Conservation (phyloP, 129 eudicot species). For the Pulicaria dysenterica region DNA sequence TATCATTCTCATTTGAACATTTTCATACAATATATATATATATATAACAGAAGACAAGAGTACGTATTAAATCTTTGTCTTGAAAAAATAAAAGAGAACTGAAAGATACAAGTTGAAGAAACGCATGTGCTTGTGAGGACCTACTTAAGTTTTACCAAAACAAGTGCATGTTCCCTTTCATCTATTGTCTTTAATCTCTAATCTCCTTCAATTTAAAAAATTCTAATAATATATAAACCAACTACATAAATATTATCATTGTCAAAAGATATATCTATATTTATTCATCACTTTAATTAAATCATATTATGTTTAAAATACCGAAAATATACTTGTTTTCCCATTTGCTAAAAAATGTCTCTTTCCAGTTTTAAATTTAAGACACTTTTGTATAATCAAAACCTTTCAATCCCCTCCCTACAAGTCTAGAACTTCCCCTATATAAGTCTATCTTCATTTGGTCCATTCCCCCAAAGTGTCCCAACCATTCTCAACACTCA, state of each 20-base stretch:
- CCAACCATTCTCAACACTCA: conserved; percentile 16
- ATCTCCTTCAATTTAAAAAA: not conserved
- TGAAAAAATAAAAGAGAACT: conserved; percentile 3
- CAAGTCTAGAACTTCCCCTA: conserved; percentile 28
- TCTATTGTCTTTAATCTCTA: conserved; percentile 17
- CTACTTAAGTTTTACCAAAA: conserved; percentile 33
- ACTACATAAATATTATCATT: not conserved
- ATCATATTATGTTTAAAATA: not conserved
- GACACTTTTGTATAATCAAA: conserved; percentile 1
- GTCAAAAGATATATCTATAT: not conserved
- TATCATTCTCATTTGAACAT: too few species aligned
- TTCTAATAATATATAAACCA: not conserved
- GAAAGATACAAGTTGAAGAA: conserved; percentile 36
- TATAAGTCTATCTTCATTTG: conserved; percentile 28
- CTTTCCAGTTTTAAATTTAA: conserved; percentile 17
- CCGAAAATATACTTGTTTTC: not conserved
- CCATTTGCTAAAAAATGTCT: conserved; percentile 17
- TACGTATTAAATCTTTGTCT: not conserved
- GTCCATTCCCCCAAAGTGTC: conserved; percentile 10
- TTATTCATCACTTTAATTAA: not conserved
- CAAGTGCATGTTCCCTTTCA: conserved; percentile 50
- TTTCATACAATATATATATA: too few species aligned
- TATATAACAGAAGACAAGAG: too few species aligned
- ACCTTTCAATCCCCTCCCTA: conserved; percentile 16
- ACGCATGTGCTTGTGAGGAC: conserved; percentile 60